These are phyloP conservation scores for Fraxinus sp. DNA, from an alignment of 305 asterid species.

Conservation along the genomic window DNA sequence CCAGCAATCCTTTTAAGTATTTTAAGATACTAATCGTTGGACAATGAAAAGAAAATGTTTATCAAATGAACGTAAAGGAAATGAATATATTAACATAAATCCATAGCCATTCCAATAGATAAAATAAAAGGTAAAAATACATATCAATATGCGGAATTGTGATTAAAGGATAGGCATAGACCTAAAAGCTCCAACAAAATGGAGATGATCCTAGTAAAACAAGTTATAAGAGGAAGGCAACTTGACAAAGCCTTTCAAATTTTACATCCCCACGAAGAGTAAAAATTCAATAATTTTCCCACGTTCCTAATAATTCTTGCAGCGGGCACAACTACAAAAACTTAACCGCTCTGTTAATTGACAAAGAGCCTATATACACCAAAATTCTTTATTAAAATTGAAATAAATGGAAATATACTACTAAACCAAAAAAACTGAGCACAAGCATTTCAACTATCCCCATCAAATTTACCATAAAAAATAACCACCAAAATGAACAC, in stretches of 20 bases:
- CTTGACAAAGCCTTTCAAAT: background rate
- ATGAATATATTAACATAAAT: no score
- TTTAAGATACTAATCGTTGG: background rate
- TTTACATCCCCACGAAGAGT: background rate
- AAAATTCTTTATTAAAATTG: background rate
- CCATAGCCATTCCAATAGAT: background rate
- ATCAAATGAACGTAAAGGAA: background rate
- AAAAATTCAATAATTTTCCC: background rate
- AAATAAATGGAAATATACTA: background rate
- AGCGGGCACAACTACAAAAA: background rate
- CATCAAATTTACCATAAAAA: background rate
- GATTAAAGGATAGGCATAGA: background rate
- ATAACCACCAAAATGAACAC: background rate
- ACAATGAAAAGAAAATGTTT: background rate
- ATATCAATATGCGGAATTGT: background rate
- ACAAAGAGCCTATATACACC: background rate
- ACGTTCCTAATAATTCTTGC: background rate
- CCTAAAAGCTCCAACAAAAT: background rate
- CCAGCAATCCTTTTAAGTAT: background rate
- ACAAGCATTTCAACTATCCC: background rate
- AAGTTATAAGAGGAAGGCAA: background rate
- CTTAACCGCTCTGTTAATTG: background rate
- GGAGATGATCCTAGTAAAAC: background rate
- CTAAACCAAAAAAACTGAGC: background rate
- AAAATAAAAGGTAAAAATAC: background rate